phyloP scores from a whole-genome alignment of 306 rosid genomes.

The Gleditsia sinensis region DNA sequence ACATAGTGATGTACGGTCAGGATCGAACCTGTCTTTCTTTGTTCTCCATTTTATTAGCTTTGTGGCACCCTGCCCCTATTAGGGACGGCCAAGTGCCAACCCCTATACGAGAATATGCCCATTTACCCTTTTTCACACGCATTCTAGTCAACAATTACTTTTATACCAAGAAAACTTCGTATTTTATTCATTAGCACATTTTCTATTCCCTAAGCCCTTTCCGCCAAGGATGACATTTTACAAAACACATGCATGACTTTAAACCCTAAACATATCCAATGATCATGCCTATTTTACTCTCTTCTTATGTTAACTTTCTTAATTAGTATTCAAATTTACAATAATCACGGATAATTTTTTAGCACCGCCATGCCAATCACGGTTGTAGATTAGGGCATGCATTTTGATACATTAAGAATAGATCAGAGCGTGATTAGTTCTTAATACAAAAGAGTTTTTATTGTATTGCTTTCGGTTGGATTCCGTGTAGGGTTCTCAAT shows the following conservation, averaged over 20 bases:
- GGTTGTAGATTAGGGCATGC: slow-evolving; percentile 19
- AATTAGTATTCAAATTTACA: slow-evolving; percentile 28
- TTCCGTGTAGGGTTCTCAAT: slow-evolving; percentile 29
- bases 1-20: background rate
- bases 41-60: slow-evolving; percentile 28
- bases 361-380: slow-evolving; percentile 44
- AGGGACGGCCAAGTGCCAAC: slow-evolving; percentile 21
- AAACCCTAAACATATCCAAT: slow-evolving; percentile 33
- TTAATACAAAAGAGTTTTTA: background rate
- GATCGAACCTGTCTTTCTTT: slow-evolving; percentile 6
- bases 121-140: slow-evolving; percentile 24
- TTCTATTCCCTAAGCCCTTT: slow-evolving; percentile 46
- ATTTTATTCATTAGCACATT: slow-evolving; percentile 39
- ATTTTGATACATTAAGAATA: background rate
- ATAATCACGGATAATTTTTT: slow-evolving; percentile 24
- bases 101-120: slow-evolving; percentile 31
- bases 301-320: background rate
- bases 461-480: slow-evolving; percentile 34
- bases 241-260: slow-evolving; percentile 27
- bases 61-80: slow-evolving; percentile 20
- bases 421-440: background rate
- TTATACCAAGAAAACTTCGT: slow-evolving; percentile 19
- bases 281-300: slow-evolving; percentile 4
- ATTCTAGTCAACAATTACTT: slow-evolving; percentile 28
- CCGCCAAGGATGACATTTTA: slow-evolving; percentile 61